Percentiles rank a stretch among this genome's conserved stretches.
phyloP scores from a whole-genome alignment of 805 yeast species.

The Candida coleopterorum region DNA sequence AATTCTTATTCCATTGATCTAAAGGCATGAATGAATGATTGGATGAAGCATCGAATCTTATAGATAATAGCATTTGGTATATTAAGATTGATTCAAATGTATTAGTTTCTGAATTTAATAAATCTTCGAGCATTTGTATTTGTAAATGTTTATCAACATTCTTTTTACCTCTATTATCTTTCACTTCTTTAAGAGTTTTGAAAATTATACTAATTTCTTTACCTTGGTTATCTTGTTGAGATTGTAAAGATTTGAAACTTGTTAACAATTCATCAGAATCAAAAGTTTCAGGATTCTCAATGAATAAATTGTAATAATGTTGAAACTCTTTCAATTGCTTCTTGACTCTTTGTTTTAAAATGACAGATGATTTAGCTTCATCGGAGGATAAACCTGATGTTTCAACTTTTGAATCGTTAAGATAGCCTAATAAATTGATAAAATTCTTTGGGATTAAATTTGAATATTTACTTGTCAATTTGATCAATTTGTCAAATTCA shows the following conservation, averaged over 20 bases:
- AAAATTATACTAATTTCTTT: constrained; percentile 50
- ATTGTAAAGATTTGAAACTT: not conserved
- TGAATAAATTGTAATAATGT: constrained; percentile 52
- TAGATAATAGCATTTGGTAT: constrained; percentile 76
- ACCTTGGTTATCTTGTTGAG: constrained; percentile 32
- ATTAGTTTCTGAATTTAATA: constrained; percentile 34
- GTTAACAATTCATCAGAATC: constrained; percentile 34
- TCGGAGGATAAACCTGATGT: constrained; percentile 61
- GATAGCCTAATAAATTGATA: constrained; percentile 61
- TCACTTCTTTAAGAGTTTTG: constrained; percentile 63
- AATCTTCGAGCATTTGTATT: constrained; percentile 61
- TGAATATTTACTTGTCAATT: constrained; percentile 58
- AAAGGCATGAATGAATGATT: constrained; percentile 69
- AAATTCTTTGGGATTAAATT: constrained; percentile 80
- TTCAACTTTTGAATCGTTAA: constrained; percentile 63
- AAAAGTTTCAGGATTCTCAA: constrained; percentile 70
- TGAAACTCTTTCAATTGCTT: constrained; percentile 71
- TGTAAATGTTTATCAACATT: constrained; percentile 83
- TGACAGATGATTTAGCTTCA: constrained; percentile 81
- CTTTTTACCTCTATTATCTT: constrained; percentile 94
- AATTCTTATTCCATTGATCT: constrained; percentile 73
- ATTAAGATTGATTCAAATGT: constrained; percentile 77
- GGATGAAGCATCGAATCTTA: constrained; percentile 77
- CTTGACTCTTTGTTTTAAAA: constrained; percentile 81
- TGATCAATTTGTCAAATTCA: constrained; percentile 76